Evolutionary conservation across 768 basidiomycete species (phyloP), one percentile per base, ranked within the genome.

Genomic region (Leccinum longicurvipes): DNA sequence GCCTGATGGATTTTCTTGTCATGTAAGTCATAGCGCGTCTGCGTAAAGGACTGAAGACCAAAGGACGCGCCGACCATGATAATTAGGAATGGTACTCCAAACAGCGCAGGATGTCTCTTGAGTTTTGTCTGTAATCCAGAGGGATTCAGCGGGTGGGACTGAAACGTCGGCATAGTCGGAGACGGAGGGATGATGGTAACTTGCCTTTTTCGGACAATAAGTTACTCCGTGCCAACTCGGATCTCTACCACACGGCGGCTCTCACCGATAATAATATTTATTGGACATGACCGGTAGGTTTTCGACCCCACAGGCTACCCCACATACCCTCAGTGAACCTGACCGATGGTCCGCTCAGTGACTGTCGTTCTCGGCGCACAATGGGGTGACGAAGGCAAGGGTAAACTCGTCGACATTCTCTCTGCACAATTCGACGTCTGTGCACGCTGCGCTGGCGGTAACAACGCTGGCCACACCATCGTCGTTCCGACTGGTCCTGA

Each of bases 401-500:
- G 93, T 15, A 98, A 99, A 76, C 85, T 99, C 54, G 97, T 97
- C 56, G 97, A 99, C 71, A 93, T 99, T 67, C 82, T 99, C 61
- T 83, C 94, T 36, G 91, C 89, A 14, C 83, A 95, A 42, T 80
- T 83, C 56, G 97, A 99, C 72, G 71, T 98, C 69, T 98, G 95
- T 66, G 96, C 94, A 19, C 83, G 97, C 47, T 98, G 93, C 70
- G 97, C 97, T 12, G 97, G 97, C 14, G 97, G 97, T 11, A 98
- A 98, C 77, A 99, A 99, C 70, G 97, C 97, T 23, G 97, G 97
- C 2, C 97, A 99, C 75, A 98, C 97, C 23, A 98, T 99, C 71
- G 88, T 99, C 60, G 91, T 85, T 6, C 86, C 87, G 6, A 71
- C 82, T 24, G 82, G 83, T 11, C 80, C 85, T 46, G 82, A 91